Base-by-base conservation (phyloP, 2,329 filamentous ascomycete genomes). In the Corinectria fuckeliana region DNA sequence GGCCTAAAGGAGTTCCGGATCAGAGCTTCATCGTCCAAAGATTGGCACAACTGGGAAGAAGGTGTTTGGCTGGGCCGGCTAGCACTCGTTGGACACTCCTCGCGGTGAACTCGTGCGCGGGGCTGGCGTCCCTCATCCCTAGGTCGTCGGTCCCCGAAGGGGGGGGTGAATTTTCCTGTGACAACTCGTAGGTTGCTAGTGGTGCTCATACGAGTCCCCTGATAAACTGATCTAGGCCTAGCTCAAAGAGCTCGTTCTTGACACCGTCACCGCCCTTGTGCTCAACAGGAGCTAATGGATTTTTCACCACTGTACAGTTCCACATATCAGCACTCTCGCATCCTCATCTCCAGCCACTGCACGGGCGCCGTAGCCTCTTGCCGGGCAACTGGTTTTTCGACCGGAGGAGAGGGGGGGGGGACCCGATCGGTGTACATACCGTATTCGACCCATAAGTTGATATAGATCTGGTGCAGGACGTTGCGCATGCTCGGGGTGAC, bases 401-500 rank as follows among this genome's bases (percentile, higher is more conserved):
- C 14, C n/a, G n/a, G 13, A 36, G 34, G 34, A 16, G n/a, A 36
- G 4, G 10, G 21, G n/a, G 3, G 10, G 5, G n/a, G 16, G 47
- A 30, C 21, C 34, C 13, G 18, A 14, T 10, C 5, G 11, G 11
- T 30, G 26, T 14, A 79, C 83, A 59, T 77, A 92, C 91, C 90
- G 71, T 95, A 99, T 80, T 99, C 95, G 16, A 99, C 94, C 80
- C 95, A 99, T 21, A 98, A 85, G 75, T 96, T 98, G 58, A 97
- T 96, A 77, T 97, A 99, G 63, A 99, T 97, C 83, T 99, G 95
- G 75, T 99, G 93, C 71, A 99, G 79, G 20, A 96, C 94, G 69
- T 96, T 92, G 42, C 93, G 87, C 87, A 99, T 94, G 77, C 93
- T 97, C 67, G 91, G 86, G 58, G 92, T 91, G 67, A 88, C 90